Evolutionary conservation across 148 eudicot species (phyloP).

Genomic region (Amaranthus cruentus): DNA sequence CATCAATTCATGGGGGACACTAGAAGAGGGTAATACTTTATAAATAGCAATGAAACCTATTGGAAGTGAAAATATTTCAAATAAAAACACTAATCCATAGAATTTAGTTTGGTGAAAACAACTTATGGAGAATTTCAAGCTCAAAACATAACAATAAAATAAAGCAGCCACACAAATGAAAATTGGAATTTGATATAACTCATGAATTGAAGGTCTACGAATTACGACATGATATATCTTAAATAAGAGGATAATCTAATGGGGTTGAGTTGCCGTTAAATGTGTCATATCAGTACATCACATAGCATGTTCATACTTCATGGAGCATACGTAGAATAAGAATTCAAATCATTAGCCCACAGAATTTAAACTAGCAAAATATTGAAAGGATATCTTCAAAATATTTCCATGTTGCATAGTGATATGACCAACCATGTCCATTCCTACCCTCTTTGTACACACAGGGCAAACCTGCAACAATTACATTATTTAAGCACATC

Average conservation of each 20-base stretch:
- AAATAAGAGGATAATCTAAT: background rate
- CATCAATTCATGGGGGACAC: background rate
- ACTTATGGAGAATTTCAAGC: background rate
- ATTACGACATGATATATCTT: background rate
- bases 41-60: no score
- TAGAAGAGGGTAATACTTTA: background rate
- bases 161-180: background rate
- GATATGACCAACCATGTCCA: slow-evolving; percentile 78
- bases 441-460: slow-evolving; percentile 76
- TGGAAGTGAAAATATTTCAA: background rate
- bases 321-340: background rate
- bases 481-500: slow-evolving; percentile 1
- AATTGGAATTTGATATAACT: background rate
- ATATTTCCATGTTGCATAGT: slow-evolving; percentile 82
- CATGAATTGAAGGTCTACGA: background rate
- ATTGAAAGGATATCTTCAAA: slow-evolving; percentile 79
- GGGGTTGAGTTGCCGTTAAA: background rate
- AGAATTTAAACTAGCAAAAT: background rate
- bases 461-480: slow-evolving; percentile 80
- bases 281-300: background rate
- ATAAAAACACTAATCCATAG: background rate
- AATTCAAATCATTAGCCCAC: background rate
- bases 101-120: background rate
- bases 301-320: background rate
- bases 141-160: background rate